These are phyloP conservation scores for Colletotrichum costaricense DNA, from an alignment of 2,329 filamentous ascomycete species.

Conservation along the genomic window DNA sequence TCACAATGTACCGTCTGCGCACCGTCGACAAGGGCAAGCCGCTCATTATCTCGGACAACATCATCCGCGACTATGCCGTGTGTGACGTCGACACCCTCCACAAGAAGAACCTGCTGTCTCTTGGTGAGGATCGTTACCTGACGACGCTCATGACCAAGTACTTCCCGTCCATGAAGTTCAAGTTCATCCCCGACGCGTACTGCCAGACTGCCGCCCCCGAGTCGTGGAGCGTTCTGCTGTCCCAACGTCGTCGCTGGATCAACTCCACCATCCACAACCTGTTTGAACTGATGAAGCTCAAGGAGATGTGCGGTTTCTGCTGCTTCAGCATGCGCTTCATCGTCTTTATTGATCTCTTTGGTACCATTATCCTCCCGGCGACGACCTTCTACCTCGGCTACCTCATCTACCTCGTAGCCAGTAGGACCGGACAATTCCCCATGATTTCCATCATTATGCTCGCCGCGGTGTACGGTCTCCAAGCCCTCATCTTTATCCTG, in stretches of 20 bases:
- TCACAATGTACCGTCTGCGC: conserved; percentile 97
- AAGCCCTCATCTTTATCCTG: conserved; percentile 95
- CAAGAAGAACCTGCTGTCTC: conserved; percentile 93
- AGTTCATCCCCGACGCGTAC: conserved; percentile 93
- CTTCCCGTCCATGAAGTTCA: conserved; percentile 95
- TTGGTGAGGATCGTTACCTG: conserved; percentile 96
- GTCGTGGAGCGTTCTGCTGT: conserved; percentile 92
- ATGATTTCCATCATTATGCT: conserved; percentile 90
- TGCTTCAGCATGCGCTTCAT: conserved; percentile 99
- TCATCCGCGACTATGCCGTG: conserved; percentile 90
- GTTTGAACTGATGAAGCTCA: conserved; percentile 87
- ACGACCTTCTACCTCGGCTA: conserved; percentile 89
- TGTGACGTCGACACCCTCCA: conserved; percentile 94
- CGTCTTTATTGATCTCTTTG: conserved; percentile 92
- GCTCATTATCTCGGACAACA: conserved; percentile 88
- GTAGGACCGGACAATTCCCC: conserved; percentile 79
- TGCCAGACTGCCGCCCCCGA: conserved; percentile 95
- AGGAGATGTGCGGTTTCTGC: conserved; percentile 98
- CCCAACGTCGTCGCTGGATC: conserved; percentile 99
- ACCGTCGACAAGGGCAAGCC: conserved; percentile 95
- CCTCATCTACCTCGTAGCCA: conserved; percentile 83
- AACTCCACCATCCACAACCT: conserved; percentile 99
- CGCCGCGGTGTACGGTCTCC: conserved; percentile 92
- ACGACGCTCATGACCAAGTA: conserved; percentile 99
- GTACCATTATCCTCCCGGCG: conserved; percentile 91